Percentiles rank a stretch among this genome's conserved stretches.
These are phyloP conservation scores for Colletotrichum tofieldiae DNA, from an alignment of 2,329 filamentous ascomycete species.

Conservation along the genomic window DNA sequence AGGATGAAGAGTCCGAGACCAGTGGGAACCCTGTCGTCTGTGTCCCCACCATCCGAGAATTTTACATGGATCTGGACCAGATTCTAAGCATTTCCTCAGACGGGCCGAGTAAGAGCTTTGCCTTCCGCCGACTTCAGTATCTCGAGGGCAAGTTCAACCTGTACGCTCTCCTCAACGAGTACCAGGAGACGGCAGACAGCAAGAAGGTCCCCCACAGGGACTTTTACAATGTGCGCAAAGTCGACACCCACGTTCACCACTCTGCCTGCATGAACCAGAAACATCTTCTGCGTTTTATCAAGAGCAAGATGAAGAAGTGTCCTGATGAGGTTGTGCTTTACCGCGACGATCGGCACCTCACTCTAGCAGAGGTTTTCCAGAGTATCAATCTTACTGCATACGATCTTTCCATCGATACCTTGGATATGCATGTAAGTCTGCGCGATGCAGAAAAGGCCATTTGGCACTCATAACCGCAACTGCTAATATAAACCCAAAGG, in stretches of 20 bases:
- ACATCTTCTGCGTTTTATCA: constrained; percentile 97
- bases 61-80: constrained; percentile 93
- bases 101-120: constrained; percentile 96
- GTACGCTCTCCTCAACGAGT: constrained; percentile 93
- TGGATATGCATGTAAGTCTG: constrained; percentile 93
- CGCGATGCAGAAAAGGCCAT: background rate
- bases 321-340: constrained; percentile 94
- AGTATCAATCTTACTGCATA: constrained; percentile 98
- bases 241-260: constrained; percentile 99
- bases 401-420: constrained; percentile 96
- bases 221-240: constrained; percentile 99
- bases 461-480: background rate
- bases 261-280: constrained; percentile 99
- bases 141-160: constrained; percentile 98
- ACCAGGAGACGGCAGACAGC: constrained; percentile 97
- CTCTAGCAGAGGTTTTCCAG: constrained; percentile 93
- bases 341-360: constrained; percentile 92
- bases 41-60: constrained; percentile 94
- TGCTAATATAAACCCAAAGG: constrained; percentile 61
- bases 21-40: constrained; percentile 80
- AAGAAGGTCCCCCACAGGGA: constrained; percentile 98
- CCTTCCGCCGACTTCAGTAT: constrained; percentile 94
- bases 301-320: constrained; percentile 99
- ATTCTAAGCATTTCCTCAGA: constrained; percentile 93
- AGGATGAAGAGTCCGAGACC: constrained; percentile 74